A percentile compares a stretch with the other conserved stretches of the same genome.
Evolutionary conservation across 306 rosid genomes (phyloP).

Genomic region (Prinsepia uniflora): DNA sequence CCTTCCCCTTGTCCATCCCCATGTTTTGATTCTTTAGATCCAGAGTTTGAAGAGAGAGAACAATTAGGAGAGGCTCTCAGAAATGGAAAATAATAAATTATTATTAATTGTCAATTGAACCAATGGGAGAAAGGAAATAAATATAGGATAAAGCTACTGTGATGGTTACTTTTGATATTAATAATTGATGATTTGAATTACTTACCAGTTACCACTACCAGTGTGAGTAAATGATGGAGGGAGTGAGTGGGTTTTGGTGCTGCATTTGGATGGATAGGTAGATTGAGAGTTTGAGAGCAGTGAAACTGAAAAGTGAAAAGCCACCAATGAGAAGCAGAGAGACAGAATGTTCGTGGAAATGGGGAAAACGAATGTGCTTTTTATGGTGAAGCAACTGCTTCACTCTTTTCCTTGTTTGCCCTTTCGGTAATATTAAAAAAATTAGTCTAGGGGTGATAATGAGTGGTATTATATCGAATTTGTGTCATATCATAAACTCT

Average conservation of each 20-base stretch:
- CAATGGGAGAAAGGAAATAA: neutral
- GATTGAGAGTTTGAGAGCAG: conserved; percentile 1
- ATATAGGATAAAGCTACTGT: neutral
- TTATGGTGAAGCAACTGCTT: conserved; percentile 22
- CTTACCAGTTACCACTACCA: conserved; percentile 3
- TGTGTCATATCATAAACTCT: too few relatives aligned
- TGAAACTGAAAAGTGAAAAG: conserved; percentile 18
- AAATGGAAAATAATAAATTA: neutral
- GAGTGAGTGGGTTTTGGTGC: conserved; percentile 19
- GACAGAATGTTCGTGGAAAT: neutral
- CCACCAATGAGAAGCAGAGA: conserved; percentile 32
- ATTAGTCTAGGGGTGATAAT: too few relatives aligned
- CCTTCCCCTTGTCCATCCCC: too few relatives aligned
- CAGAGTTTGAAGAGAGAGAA: neutral
- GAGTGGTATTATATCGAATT: too few relatives aligned
- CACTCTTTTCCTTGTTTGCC: conserved; percentile 13
- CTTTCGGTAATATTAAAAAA: conserved; percentile 10
- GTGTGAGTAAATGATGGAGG: conserved; percentile 8
- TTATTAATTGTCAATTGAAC: neutral
- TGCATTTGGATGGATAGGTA: neutral
- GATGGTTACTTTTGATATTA: neutral
- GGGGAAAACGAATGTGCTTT: conserved; percentile 18
- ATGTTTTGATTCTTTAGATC: conserved; percentile 29
- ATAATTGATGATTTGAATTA: neutral
- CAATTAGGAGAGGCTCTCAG: neutral